Conservation (phyloP, 2,329 filamentous ascomycete genomes). For the Penicillium griseofulvum region DNA sequence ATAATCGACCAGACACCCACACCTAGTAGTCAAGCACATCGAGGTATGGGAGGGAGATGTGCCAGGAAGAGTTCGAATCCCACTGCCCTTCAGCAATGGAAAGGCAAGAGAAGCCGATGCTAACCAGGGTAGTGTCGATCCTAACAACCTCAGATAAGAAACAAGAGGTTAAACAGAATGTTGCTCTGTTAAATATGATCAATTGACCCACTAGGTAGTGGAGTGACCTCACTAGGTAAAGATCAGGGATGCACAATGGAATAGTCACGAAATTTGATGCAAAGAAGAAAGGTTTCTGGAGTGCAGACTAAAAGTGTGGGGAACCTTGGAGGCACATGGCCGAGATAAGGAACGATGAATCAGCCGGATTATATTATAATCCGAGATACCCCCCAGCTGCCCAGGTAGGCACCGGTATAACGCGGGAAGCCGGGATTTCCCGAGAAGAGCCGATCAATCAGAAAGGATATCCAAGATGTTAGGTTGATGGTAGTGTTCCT, state of each 20-base stretch:
- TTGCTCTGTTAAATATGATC: background rate
- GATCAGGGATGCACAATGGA: background rate
- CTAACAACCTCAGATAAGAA: background rate
- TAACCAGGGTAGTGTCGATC: constrained; percentile 3
- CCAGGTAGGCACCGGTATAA: too few relatives aligned
- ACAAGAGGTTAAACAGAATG: background rate
- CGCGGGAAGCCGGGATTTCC: constrained; percentile 14
- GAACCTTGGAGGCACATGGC: constrained; percentile 18
- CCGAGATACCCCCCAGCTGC: background rate
- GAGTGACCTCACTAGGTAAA: background rate
- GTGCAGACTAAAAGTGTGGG: constrained; percentile 22
- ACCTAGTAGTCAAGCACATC: constrained; percentile 36
- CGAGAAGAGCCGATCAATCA: background rate
- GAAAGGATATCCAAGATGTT: too few relatives aligned
- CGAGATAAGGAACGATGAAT: constrained; percentile 20
- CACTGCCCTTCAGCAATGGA: constrained; percentile 16
- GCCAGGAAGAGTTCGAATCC: constrained; percentile 9
- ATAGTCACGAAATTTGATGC: background rate
- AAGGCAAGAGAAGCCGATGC: constrained; percentile 4
- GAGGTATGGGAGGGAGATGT: constrained; percentile 31
- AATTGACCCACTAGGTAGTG: background rate
- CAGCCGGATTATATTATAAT: constrained; percentile 16
- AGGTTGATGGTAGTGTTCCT: too few relatives aligned
- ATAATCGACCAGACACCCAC: constrained; percentile 38
- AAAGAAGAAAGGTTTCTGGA: constrained; percentile 9